phyloP scores from a whole-genome alignment of 345 rosid species.

The Cardamine resedifolia region DNA sequence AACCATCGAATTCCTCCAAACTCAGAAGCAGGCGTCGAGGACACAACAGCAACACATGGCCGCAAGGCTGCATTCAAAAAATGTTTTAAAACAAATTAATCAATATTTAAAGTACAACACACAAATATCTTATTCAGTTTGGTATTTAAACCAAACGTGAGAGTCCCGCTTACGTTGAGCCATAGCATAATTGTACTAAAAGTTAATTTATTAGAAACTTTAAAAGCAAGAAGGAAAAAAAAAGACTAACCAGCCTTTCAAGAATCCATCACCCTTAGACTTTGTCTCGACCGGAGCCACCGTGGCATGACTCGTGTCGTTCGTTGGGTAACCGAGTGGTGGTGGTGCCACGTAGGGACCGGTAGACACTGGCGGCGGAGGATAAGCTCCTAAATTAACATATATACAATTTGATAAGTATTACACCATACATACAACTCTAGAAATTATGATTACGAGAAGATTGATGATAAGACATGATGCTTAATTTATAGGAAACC shows the following conservation, averaged over 20 bases:
- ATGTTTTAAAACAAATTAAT: not conserved
- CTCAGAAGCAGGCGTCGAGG: conserved; percentile 39
- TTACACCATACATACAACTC: not conserved
- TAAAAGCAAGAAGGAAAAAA: not conserved
- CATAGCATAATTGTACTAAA: not conserved
- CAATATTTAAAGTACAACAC: not conserved
- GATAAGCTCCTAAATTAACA: conserved; percentile 30
- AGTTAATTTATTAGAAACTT: not conserved
- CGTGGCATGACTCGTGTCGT: conserved; percentile 20
- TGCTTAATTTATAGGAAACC: not conserved
- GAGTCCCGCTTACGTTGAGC: not conserved
- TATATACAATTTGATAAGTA: not conserved
- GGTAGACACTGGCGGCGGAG: conserved; percentile 33
- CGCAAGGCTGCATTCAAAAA: conserved; percentile 29
- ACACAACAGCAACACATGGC: conserved; percentile 42
- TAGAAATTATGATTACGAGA: not conserved
- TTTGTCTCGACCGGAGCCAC: conserved; percentile 33
- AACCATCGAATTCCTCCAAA: not conserved
- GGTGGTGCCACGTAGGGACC: conserved; percentile 35
- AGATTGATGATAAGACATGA: not conserved
- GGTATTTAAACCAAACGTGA: not conserved
- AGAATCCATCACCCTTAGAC: conserved; percentile 41
- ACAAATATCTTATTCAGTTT: conserved; percentile 4
- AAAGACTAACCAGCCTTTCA: conserved; percentile 36
- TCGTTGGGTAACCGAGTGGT: conserved; percentile 35